A percentile compares a stretch with the other conserved stretches of the same genome.
Evolutionary conservation across 176 grass and related monocot species (phyloP).

Genomic region (Avena insularis): DNA sequence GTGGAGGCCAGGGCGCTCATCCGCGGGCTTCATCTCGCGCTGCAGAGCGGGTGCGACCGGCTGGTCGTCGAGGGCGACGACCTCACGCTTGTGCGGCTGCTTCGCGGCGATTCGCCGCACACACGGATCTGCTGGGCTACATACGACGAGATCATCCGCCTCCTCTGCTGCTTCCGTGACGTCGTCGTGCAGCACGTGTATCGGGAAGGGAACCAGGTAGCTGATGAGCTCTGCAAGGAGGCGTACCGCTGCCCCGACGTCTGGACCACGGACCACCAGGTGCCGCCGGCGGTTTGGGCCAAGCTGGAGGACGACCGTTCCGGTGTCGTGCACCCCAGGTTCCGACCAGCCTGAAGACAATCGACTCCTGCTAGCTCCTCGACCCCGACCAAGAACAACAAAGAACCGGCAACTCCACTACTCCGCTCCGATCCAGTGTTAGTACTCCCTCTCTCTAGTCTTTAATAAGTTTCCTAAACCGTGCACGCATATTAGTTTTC

Average conservation of each 20-base stretch:
- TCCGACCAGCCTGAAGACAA: neutral
- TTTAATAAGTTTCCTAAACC: no score
- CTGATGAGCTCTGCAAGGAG: neutral
- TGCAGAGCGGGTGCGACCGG: neutral
- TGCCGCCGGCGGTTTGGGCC: neutral
- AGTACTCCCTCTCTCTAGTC: no score
- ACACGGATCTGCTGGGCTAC: neutral
- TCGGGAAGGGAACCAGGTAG: neutral
- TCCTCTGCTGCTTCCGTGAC: neutral
- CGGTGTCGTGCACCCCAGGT: neutral
- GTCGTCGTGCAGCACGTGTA: neutral
- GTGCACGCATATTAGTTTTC: no score
- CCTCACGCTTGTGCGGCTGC: neutral
- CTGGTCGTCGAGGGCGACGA: neutral
- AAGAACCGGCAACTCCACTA: no score
- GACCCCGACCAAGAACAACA: no score
- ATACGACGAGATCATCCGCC: neutral
- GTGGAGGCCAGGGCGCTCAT: slow-evolving; percentile 20
- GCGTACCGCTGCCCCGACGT: neutral
- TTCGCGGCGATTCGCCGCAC: neutral
- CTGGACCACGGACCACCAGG: neutral
- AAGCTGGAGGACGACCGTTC: neutral
- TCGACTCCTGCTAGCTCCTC: no score
- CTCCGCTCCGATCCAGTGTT: no score
- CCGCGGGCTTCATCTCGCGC: neutral